Evolutionary conservation across 306 rosid species (phyloP), one percentile per base, ranked within the genome.

Genomic region (Glycine soja): DNA sequence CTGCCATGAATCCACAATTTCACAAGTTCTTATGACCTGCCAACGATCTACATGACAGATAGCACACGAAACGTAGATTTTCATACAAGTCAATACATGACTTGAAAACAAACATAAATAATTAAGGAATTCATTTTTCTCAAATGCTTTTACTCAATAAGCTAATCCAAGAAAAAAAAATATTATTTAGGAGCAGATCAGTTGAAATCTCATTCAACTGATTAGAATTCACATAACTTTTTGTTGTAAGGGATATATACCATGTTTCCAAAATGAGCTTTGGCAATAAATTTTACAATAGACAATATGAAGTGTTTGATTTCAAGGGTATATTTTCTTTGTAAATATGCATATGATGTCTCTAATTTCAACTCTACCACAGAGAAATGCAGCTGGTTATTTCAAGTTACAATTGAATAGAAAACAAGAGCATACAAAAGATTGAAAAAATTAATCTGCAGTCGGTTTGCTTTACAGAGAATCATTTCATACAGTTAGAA

Each of bases 1-100:
- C 94, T 96, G 88, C 59, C 80, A 90, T 12, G 56, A 78, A 76
- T 34, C 63, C 64, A 73, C 71, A 86, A 72, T 73, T 85, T 57
- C 79, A 64, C 14, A 77, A 42, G 69, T 52, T 64, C 69, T 12
- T 12, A 50, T 52, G 78, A 76, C 67, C 48, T 50, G 58, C 36
- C 67, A 43, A 69, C 15, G 47, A 73, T 77, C 42, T 66, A 73
- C 58, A 51, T 59, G 68, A 74, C 34, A 54, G 54, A 77, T 66
- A 34, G 8, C 48, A 9, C 50, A 8, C 12, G 46, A 10, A 74
- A 42, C 19, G 50, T 43, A 57, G 69, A 72, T 70, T 79, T 36
- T 72, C 63, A 15, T 14, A 56, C 57, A 64, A 36, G 50, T 36
- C 78, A 75, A 78, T 63, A 63, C 71, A 47, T 42, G 82, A 47